Base-by-base conservation (phyloP, 2,329 filamentous ascomycete species). In the Pyrenophora teres region DNA sequence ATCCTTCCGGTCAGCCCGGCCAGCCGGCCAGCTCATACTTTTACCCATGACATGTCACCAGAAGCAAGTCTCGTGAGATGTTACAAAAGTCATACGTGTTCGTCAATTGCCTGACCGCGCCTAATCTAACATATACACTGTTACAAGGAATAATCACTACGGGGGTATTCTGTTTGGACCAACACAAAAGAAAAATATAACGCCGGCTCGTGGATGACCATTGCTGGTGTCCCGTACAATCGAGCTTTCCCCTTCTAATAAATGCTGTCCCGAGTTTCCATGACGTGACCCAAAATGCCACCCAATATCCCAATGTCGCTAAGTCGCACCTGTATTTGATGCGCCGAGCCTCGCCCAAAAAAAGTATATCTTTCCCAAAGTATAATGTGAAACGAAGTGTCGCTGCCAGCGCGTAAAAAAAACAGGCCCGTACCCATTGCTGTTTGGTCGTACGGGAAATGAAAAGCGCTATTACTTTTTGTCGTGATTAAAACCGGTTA, bases 121-220 rank as follows among this genome's bases (percentile, higher is more conserved):
- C 54, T 54, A 54, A 43, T 56, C 53, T 54, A 52, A 44, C 35
- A 19, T 46, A 36, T 37, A 40, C 39, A 51, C 37, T 46, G 31
- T 50, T 41, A 40, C 50, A 39, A 44, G 15, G 44, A 21, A 56
- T 46, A 56, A 40, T 31, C 54, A 56, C 52, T 55, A 54, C 56
- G 45, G 45, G 57, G 63, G 63, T 66, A 66, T 66, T 65, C 27
- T 58, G 56, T 62, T 56, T 55, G 56, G 57, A 3, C 19, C 19
- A 21, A 15, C 15, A 15, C 15, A 21, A 21, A 21, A 3, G 19
- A 21, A 37, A 42, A 30, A 42, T 56, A 46, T 62, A 65, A 67
- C 64, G 64, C 62, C 64, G 53, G 62, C 62, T 61, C 60, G 47
- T 37, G 46, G 32, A 48, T 18, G 4, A 57, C 63, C 57, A 59